phyloP scores from a whole-genome alignment of 345 rosid genomes.

The Gossypium bickii region DNA sequence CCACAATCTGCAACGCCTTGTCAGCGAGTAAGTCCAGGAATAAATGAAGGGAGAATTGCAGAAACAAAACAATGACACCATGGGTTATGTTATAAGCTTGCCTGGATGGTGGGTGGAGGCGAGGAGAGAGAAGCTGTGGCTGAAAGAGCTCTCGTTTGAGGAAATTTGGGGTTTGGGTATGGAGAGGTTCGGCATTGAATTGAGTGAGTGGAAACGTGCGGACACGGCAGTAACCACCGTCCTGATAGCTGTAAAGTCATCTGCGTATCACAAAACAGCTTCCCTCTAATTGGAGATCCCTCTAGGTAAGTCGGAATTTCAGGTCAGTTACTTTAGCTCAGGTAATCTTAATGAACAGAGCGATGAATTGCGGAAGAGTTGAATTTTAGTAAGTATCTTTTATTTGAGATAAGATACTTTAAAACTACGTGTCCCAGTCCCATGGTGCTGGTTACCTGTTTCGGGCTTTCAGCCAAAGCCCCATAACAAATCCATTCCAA shows the following conservation, averaged over 20 bases:
- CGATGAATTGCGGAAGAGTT: too few relatives aligned
- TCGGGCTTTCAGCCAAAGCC: neutral
- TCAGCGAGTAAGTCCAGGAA: neutral
- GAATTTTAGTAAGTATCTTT: too few relatives aligned
- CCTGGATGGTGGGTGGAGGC: constrained; percentile 51
- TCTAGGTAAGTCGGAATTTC: neutral
- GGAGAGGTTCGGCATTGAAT: constrained; percentile 24
- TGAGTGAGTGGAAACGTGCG: constrained; percentile 19
- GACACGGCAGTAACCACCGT: constrained; percentile 26
- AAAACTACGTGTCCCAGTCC: too few relatives aligned
- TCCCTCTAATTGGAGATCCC: neutral
- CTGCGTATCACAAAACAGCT: neutral
- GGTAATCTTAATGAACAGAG: too few relatives aligned
- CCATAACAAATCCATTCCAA: neutral
- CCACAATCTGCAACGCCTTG: constrained; percentile 47
- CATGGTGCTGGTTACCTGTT: neutral
- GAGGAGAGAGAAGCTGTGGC: constrained; percentile 45
- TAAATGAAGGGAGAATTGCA: neutral
- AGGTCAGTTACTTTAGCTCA: neutral
- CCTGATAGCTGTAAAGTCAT: constrained; percentile 31
- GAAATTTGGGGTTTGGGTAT: constrained; percentile 12
- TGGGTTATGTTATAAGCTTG: constrained; percentile 14
- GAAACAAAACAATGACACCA: neutral
- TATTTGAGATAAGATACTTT: neutral
- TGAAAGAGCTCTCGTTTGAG: constrained; percentile 29